Percentiles rank a stretch among this genome's conserved stretches.
These are phyloP conservation scores for Venturia effusa DNA, from an alignment of 2,329 filamentous ascomycete genomes.

Conservation along the genomic window DNA sequence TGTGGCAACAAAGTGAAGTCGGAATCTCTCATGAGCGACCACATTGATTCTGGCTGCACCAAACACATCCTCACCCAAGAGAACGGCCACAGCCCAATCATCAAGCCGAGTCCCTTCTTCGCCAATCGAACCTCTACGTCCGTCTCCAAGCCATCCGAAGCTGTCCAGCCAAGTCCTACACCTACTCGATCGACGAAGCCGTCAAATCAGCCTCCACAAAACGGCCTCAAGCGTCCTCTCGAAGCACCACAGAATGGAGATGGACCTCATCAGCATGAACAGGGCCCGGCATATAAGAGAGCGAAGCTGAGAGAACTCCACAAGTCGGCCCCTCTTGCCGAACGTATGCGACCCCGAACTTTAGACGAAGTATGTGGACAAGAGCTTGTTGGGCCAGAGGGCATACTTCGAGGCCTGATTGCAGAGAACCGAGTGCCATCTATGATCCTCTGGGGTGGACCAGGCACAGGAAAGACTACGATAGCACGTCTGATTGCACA, in stretches of 20 bases:
- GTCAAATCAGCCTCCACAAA: neutral
- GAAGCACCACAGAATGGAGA: conserved; percentile 16
- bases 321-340: conserved; percentile 72
- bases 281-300: conserved; percentile 9
- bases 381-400: conserved; percentile 73
- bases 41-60: conserved; percentile 77
- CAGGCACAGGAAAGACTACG: conserved; percentile 78
- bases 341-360: conserved; percentile 79
- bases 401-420: conserved; percentile 79
- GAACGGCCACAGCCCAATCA: neutral
- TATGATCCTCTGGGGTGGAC: conserved; percentile 86
- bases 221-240: conserved; percentile 18
- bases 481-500: conserved; percentile 85
- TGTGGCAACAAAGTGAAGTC: conserved; percentile 17
- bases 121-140: conserved; percentile 34
- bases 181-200: neutral
- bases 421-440: conserved; percentile 78
- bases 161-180: neutral
- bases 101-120: conserved; percentile 34
- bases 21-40: conserved; percentile 69
- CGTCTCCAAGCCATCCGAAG: neutral
- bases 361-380: conserved; percentile 86
- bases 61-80: conserved; percentile 19
- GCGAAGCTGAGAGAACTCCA: conserved; percentile 46
- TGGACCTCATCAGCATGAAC: neutral